phyloP scores from a whole-genome alignment of 371 early-diverging fungal species.

The Fennellomyces sp. region DNA sequence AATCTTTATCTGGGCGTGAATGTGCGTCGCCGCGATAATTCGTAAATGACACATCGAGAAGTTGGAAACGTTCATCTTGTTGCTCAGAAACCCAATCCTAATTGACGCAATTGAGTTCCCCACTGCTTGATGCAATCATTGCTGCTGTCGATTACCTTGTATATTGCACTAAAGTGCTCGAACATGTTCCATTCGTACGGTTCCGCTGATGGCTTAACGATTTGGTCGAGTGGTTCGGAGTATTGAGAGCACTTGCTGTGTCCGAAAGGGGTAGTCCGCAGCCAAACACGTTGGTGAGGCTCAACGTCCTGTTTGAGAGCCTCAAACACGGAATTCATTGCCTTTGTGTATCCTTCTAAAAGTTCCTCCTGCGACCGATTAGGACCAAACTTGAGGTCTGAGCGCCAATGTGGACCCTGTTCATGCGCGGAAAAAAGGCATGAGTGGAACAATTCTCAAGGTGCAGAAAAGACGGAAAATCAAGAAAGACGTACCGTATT shows the following conservation, averaged over 20 bases:
- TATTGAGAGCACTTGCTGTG: conserved; percentile 42
- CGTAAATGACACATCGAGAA: conserved; percentile 38
- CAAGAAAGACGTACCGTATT: conserved; percentile 33
- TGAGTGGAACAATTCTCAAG: not conserved
- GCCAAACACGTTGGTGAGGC: conserved; percentile 36
- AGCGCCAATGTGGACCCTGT: conserved; percentile 49
- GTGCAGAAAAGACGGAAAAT: not conserved
- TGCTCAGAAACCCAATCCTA: conserved; percentile 23
- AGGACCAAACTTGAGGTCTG: conserved; percentile 37
- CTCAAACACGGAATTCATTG: conserved; percentile 27
- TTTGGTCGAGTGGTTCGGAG: conserved; percentile 15
- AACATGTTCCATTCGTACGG: conserved; percentile 51
- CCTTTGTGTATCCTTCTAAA: conserved; percentile 23
- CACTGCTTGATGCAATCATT: not conserved
- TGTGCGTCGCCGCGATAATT: conserved; percentile 44
- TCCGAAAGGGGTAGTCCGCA: conserved; percentile 41
- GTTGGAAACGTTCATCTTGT: conserved; percentile 27
- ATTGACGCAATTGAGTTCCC: not conserved
- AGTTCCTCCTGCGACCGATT: conserved; percentile 29
- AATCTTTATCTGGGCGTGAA: conserved; percentile 35
- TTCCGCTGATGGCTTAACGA: conserved; percentile 1
- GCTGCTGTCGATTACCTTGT: conserved; percentile 20
- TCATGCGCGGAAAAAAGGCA: conserved; percentile 1
- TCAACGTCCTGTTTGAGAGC: conserved; percentile 25
- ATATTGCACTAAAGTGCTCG: conserved; percentile 29